Evolutionary conservation across 768 basidiomycete species (phyloP).

Genomic region (Phaffia australis): DNA sequence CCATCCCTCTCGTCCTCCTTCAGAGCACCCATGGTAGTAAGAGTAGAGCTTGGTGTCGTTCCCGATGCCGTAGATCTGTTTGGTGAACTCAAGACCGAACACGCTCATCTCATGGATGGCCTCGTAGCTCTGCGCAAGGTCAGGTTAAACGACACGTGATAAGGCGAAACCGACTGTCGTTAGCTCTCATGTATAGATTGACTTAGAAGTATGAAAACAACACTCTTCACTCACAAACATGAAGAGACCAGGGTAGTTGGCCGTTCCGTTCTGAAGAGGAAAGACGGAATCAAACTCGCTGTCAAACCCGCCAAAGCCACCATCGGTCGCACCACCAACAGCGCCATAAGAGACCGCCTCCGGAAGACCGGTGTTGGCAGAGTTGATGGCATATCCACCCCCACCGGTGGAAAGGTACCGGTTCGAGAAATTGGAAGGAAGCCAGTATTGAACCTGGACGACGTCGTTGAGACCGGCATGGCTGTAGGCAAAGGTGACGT

Average conservation of each 20-base stretch:
- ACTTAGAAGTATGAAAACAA: too few relatives aligned
- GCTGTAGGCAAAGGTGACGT: too few relatives aligned
- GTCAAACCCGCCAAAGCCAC: slow-evolving; percentile 14
- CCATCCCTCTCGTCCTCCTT: slow-evolving; percentile 24
- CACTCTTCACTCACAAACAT: slow-evolving; percentile 5
- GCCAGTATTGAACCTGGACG: too few relatives aligned
- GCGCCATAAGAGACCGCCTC: slow-evolving; percentile 13
- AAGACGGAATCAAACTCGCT: slow-evolving; percentile 6
- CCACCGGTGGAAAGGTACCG: slow-evolving; percentile 15
- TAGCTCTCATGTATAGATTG: too few relatives aligned
- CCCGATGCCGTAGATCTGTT: slow-evolving; percentile 8
- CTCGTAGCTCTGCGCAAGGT: slow-evolving; percentile 7
- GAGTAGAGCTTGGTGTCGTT: slow-evolving; percentile 17
- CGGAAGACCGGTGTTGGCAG: slow-evolving; percentile 14
- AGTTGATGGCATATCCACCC: slow-evolving; percentile 14
- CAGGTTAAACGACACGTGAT: too few relatives aligned
- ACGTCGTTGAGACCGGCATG: too few relatives aligned
- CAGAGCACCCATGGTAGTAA: slow-evolving; percentile 24
- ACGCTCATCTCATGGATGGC: slow-evolving; percentile 20
- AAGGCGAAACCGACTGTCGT: too few relatives aligned
- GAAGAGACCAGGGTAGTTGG: slow-evolving; percentile 11
- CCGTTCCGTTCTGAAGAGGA: slow-evolving; percentile 16
- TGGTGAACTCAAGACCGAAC: slow-evolving; percentile 23
- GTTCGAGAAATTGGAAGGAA: slow-evolving; percentile 3
- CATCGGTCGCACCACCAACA: slow-evolving; percentile 21